Percentiles rank a stretch among this genome's conserved stretches.
Conservation (phyloP, 1,284 basidiomycete species). For the Volvariella volvacea region DNA sequence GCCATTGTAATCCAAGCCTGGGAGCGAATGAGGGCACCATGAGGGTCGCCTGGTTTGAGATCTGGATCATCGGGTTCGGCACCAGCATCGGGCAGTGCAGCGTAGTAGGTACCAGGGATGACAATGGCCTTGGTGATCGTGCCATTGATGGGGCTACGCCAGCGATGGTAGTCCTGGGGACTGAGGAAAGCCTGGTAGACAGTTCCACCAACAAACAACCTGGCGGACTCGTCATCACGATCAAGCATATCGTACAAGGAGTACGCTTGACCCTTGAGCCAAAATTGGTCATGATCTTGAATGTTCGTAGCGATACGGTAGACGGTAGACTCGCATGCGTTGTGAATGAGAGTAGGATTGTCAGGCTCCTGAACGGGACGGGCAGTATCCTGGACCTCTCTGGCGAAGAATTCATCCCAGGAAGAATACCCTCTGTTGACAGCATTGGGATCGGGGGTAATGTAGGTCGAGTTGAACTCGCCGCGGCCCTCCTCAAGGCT, state of each 20-base stretch:
- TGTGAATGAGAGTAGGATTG: conserved; percentile 28
- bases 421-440: conserved; percentile 30
- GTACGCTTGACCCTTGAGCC: conserved; percentile 26
- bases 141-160: conserved; percentile 47
- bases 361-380: conserved; percentile 19
- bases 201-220: conserved; percentile 39
- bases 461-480: conserved; percentile 18
- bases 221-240: conserved; percentile 12
- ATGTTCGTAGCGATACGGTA: conserved; percentile 21
- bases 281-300: conserved; percentile 22
- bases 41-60: no score
- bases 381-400: conserved; percentile 21
- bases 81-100: conserved; percentile 25
- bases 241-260: conserved; percentile 30
- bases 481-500: conserved; percentile 18
- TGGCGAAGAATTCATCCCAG: conserved; percentile 42
- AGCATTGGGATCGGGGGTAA: conserved; percentile 26
- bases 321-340: conserved; percentile 27
- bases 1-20: conserved; percentile 22
- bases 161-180: conserved; percentile 45
- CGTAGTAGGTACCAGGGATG: conserved; percentile 47
- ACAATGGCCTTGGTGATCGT: conserved; percentile 33
- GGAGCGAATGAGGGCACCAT: conserved; percentile 19
- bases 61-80: no score
- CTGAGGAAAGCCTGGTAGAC: conserved; percentile 50